Evolutionary conservation across 2,329 filamentous ascomycete genomes (phyloP), one percentile per base, ranked within the genome.

Genomic region (Thielaviopsis musarum): DNA sequence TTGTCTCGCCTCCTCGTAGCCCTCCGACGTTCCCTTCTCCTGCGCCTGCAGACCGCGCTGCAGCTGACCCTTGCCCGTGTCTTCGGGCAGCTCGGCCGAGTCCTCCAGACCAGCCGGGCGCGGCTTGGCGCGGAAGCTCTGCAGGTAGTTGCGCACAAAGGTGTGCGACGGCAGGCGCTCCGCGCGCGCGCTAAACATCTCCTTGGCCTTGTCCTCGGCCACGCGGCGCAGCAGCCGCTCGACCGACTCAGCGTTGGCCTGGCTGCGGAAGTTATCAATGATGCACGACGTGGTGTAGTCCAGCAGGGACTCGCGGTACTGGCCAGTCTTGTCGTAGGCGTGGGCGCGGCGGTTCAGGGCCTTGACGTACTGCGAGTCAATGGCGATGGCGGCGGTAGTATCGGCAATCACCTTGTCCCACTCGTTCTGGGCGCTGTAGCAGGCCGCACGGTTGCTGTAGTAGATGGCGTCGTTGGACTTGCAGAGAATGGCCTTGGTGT

Each of bases 211-310:
- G 65, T 87, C 80, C 74, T 97, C 91, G 54, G 93, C 93, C 56
- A 97, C 91, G 75, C 95, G 95, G 79, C 97, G 97, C 64, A 98
- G 79, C 64, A 98, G 75, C 63, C 91, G 79, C 77, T 98, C 93
- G 10, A 98, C 91, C 52, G 90, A 84, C 71, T 91, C 83, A 24
- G 91, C 90, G 68, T 88, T 94, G 63, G 80, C 77, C 67, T 95
- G 87, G 71, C 93, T 97, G 74, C 88, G 86, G 79, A 98, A 98
- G 63, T 87, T 87, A 70, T 98, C 93, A 70, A 98, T 95, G 71
- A 98, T 98, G 76, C 93, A 98, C 74, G 91, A 96, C 61, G 93
- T 93, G 9, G 93, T 98, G 75, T 95, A 97, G 74, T 98, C 93
- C 64, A 98, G 81, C 9, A 98, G 84, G 53, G 93, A 91, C 70